Conservation (phyloP, 1,139 yeast genomes). For the Saccharomyces uvarum region DNA sequence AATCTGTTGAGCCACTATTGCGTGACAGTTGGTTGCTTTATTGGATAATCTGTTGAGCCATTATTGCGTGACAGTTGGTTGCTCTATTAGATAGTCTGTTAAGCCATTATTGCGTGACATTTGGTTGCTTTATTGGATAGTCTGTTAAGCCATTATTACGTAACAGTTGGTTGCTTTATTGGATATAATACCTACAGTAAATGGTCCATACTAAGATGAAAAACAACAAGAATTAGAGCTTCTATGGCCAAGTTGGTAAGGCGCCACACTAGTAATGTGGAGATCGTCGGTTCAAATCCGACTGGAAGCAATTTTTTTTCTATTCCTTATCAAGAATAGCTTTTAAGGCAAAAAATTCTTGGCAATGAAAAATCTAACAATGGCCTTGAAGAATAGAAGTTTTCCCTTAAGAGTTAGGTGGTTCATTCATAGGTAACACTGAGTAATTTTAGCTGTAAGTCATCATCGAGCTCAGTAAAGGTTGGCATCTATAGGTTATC, state of each 20-base stretch:
- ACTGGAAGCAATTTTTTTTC: slow-evolving; percentile 7
- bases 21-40: no score
- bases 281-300: slow-evolving; percentile 8
- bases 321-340: no score
- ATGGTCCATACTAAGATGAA: no score
- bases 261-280: slow-evolving; percentile 9
- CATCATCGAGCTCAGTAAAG: neutral
- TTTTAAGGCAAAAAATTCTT: neutral
- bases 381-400: neutral
- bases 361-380: neutral
- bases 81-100: no score
- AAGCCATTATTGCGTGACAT: no score
- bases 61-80: no score
- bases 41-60: no score
- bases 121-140: no score
- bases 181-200: no score
- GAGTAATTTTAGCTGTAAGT: neutral
- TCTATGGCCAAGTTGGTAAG: slow-evolving; percentile 9
- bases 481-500: neutral
- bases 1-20: no score
- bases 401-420: neutral
- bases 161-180: no score
- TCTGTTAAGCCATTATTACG: no score
- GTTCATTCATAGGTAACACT: neutral
- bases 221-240: neutral